Evolutionary conservation across 2,329 filamentous ascomycete species (phyloP).

Genomic region (Myriosclerotinia scirpicola): DNA sequence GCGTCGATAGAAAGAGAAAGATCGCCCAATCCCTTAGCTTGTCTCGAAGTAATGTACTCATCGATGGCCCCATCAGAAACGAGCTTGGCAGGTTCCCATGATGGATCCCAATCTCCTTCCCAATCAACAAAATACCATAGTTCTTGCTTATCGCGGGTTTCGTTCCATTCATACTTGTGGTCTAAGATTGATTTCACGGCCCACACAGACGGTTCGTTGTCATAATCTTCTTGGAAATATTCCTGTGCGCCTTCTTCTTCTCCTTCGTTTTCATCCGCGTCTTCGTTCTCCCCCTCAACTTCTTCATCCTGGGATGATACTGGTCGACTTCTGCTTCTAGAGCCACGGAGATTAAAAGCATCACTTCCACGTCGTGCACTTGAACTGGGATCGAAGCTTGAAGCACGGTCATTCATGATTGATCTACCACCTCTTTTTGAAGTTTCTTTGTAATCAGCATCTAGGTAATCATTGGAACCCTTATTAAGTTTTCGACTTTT

Average conservation of each 20-base stretch:
- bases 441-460: conserved; percentile 8
- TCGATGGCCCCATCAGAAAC: conserved; percentile 27
- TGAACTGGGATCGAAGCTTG: background rate
- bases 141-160: conserved; percentile 14
- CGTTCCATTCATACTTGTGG: conserved; percentile 23
- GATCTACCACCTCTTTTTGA: background rate
- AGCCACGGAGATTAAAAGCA: conserved; percentile 6
- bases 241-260: conserved; percentile 5
- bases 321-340: conserved; percentile 12
- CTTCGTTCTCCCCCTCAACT: background rate
- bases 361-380: background rate
- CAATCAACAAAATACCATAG: conserved; percentile 36
- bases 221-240: background rate
- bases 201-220: conserved; percentile 20
- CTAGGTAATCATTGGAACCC: background rate
- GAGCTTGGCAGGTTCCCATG: conserved; percentile 37
- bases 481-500: conserved; percentile 8
- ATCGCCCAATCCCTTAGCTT: conserved; percentile 9
- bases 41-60: conserved; percentile 23
- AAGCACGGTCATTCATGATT: background rate
- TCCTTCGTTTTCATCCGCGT: background rate
- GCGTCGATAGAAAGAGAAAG: conserved; percentile 1
- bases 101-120: conserved; percentile 32
- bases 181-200: conserved; percentile 33
- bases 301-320: background rate